Evolutionary conservation across 805 yeast species (phyloP).

Genomic region (Zygosaccharomyces bailii): DNA sequence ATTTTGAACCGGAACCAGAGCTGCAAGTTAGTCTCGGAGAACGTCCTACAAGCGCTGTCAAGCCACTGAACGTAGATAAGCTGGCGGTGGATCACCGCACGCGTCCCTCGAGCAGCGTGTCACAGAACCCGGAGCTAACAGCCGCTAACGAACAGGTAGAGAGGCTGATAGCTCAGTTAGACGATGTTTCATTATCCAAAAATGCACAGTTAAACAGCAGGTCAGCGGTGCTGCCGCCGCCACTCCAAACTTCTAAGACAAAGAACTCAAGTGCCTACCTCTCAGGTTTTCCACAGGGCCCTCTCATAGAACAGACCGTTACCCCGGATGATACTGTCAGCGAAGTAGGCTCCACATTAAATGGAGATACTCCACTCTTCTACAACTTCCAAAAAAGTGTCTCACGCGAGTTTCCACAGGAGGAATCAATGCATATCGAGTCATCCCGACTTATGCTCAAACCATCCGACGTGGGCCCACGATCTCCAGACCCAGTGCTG

Average conservation of each 20-base stretch:
- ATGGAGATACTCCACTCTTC: constrained; percentile 25
- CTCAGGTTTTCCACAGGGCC: constrained; percentile 25
- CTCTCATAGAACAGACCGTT: constrained; percentile 8
- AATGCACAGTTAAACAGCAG: constrained; percentile 18
- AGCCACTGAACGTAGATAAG: neutral
- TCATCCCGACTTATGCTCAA: constrained; percentile 1
- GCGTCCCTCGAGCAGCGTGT: neutral
- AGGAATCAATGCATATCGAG: neutral
- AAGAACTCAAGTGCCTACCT: constrained; percentile 38
- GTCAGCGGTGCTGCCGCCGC: constrained; percentile 5
- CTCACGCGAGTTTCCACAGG: constrained; percentile 7
- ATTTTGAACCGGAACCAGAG: constrained; percentile 22
- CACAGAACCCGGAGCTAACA: constrained; percentile 7
- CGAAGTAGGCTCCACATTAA: constrained; percentile 11
- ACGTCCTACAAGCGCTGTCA: neutral
- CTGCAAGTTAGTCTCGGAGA: constrained; percentile 12
- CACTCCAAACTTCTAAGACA: constrained; percentile 9
- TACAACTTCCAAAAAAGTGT: constrained; percentile 20
- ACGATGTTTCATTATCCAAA: constrained; percentile 29
- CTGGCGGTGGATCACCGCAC: neutral
- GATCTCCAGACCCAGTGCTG: constrained; percentile 1
- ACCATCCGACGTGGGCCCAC: neutral
- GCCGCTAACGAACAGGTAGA: constrained; percentile 30
- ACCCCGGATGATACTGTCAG: constrained; percentile 5
- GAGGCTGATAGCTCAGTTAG: constrained; percentile 31